phyloP scores from a whole-genome alignment of 1,284 basidiomycete genomes.

The Salmacisia buchloeana region DNA sequence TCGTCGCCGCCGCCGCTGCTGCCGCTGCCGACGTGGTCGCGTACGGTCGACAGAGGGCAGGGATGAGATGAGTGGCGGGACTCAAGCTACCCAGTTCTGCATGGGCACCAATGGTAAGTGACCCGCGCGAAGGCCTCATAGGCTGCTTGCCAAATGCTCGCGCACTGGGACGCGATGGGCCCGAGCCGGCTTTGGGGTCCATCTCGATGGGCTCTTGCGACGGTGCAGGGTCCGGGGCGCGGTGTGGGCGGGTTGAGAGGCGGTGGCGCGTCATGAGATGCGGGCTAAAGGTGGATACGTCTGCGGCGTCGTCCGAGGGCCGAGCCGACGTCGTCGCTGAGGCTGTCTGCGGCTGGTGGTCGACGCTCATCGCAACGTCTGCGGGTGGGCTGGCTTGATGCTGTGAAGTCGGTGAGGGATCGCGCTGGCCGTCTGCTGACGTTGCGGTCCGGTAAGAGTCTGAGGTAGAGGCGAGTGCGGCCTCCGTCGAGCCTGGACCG shows the following conservation, averaged over 20 bases:
- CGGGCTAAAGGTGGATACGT: neutral
- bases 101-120: too few relatives aligned
- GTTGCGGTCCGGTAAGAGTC: too few relatives aligned
- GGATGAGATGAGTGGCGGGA: neutral
- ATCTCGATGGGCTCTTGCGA: neutral
- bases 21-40: too few relatives aligned
- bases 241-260: neutral
- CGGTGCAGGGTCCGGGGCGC: neutral
- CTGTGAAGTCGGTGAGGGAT: too few relatives aligned
- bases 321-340: neutral
- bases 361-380: neutral
- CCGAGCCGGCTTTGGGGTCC: neutral
- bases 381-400: too few relatives aligned
- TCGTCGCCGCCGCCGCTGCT: too few relatives aligned
- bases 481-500: too few relatives aligned
- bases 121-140: too few relatives aligned
- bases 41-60: neutral
- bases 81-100: neutral
- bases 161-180: too few relatives aligned
- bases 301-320: neutral
- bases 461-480: too few relatives aligned
- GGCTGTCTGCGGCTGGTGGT: neutral
- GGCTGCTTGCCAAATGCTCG: too few relatives aligned
- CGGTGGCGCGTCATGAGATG: neutral
- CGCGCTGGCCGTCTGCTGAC: too few relatives aligned